Percentiles rank a stretch among this genome's conserved stretches.
Evolutionary conservation across 2,329 filamentous ascomycete species (phyloP).

Genomic region (Monilinia laxa): DNA sequence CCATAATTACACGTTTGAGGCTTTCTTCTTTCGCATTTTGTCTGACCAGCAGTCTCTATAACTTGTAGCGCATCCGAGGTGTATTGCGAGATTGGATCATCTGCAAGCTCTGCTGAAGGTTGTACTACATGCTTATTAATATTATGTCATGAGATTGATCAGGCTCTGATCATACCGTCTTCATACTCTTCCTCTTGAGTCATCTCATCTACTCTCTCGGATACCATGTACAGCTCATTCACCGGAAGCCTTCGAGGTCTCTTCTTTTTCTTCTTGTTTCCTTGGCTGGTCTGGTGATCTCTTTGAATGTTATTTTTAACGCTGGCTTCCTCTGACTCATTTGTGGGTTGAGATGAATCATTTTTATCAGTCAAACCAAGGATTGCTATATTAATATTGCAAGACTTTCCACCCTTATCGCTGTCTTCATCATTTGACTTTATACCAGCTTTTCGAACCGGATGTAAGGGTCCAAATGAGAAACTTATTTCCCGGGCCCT

Average conservation of each 20-base stretch:
- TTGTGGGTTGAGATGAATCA: neutral
- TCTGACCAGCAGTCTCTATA: neutral
- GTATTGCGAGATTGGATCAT: slow-evolving; percentile 35
- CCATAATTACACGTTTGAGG: neutral
- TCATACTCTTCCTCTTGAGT: slow-evolving; percentile 23
- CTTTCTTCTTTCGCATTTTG: neutral
- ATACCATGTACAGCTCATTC: slow-evolving; percentile 28
- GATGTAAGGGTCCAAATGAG: neutral
- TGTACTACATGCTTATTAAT: slow-evolving; percentile 19
- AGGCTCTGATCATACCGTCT: neutral
- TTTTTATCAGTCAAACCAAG: neutral
- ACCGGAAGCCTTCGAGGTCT: slow-evolving; percentile 29
- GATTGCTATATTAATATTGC: neutral
- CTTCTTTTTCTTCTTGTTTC: slow-evolving; percentile 21
- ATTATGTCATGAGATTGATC: neutral
- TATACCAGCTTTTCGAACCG: neutral
- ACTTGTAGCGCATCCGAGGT: neutral
- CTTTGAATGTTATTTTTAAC: neutral
- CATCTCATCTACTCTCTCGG: slow-evolving; percentile 23
- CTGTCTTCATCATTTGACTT: neutral
- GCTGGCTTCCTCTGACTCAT: neutral
- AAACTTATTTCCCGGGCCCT: neutral
- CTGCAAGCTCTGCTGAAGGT: slow-evolving; percentile 26
- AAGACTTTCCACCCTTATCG: slow-evolving; percentile 1
- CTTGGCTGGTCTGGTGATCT: neutral